Percentiles rank a stretch among this genome's conserved stretches.
These are phyloP conservation scores for Arthroderma sp. DNA, from an alignment of 2,329 filamentous ascomycete genomes.

Conservation along the genomic window DNA sequence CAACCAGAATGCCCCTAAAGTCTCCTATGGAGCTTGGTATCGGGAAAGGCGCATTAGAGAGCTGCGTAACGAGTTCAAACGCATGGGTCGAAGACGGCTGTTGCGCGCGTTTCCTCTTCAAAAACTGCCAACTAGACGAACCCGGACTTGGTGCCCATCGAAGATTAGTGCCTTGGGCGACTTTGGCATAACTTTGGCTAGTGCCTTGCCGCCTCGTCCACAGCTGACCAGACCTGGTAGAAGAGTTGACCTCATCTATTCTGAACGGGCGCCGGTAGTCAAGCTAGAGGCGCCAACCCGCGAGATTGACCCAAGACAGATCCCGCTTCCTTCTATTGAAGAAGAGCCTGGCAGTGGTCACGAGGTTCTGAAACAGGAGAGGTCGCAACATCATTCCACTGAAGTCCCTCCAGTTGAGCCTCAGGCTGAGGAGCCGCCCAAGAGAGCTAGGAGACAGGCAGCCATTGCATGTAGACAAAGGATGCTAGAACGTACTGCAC, in stretches of 20 bases:
- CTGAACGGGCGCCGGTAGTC: not conserved
- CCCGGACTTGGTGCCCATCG: conserved; percentile 8
- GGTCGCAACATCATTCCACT: no score
- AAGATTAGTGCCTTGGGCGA: not conserved
- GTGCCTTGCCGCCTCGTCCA: conserved; percentile 3
- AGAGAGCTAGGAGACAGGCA: not conserved
- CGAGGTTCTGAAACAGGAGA: not conserved
- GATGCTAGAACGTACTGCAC: not conserved
- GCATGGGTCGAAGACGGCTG: not conserved
- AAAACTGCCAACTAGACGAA: conserved; percentile 1
- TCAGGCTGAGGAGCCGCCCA: not conserved
- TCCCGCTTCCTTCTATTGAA: not conserved
- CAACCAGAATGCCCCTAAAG: not conserved
- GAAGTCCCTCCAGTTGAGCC: not conserved
- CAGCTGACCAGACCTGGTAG: conserved; percentile 10
- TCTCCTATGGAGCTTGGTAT: not conserved
- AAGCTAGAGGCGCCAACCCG: not conserved
- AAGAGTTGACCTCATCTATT: not conserved
- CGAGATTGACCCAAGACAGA: not conserved
- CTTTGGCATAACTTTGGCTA: not conserved
- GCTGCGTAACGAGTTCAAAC: not conserved
- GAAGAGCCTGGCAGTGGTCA: not conserved
- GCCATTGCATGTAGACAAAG: not conserved
- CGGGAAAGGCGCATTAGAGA: not conserved
- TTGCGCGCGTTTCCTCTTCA: not conserved